phyloP scores from a whole-genome alignment of 2,329 filamentous ascomycete genomes.

The Pezicula carpinea region DNA sequence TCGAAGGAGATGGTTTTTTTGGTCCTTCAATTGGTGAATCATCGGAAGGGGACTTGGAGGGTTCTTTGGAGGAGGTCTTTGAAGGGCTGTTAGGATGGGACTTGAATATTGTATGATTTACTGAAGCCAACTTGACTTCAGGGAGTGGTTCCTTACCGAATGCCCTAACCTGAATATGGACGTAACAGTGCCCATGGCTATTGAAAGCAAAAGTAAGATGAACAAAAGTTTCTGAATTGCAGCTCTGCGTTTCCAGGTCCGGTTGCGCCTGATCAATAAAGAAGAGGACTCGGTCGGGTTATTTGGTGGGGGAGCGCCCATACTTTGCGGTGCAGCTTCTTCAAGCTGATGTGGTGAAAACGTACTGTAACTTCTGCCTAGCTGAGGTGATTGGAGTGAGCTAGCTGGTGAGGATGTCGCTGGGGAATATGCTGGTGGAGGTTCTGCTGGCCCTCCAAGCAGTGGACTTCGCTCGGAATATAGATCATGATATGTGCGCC shows the following conservation, averaged over 20 bases:
- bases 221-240: constrained; percentile 12
- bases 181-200: constrained; percentile 6
- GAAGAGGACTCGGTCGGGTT: constrained; percentile 19
- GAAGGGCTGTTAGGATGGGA: constrained; percentile 2
- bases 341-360: constrained; percentile 21
- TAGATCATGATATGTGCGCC: constrained; percentile 8
- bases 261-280: constrained; percentile 10
- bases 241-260: constrained; percentile 4
- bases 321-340: constrained; percentile 19
- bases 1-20: background rate
- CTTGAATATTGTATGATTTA: background rate
- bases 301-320: constrained; percentile 18
- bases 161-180: constrained; percentile 4
- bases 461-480: constrained; percentile 10
- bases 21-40: too few species aligned
- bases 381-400: constrained; percentile 1
- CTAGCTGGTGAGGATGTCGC: constrained; percentile 4
- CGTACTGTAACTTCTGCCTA: constrained; percentile 17
- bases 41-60: too few species aligned
- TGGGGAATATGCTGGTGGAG: constrained; percentile 25
- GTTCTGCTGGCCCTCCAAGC: constrained; percentile 15
- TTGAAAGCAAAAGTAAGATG: constrained; percentile 15
- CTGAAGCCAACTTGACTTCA: background rate
- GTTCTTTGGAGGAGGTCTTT: too few species aligned
- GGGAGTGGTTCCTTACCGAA: constrained; percentile 10